Evolutionary conservation across 148 eudicot genomes (phyloP).

Genomic region (Rhododendron simsii): DNA sequence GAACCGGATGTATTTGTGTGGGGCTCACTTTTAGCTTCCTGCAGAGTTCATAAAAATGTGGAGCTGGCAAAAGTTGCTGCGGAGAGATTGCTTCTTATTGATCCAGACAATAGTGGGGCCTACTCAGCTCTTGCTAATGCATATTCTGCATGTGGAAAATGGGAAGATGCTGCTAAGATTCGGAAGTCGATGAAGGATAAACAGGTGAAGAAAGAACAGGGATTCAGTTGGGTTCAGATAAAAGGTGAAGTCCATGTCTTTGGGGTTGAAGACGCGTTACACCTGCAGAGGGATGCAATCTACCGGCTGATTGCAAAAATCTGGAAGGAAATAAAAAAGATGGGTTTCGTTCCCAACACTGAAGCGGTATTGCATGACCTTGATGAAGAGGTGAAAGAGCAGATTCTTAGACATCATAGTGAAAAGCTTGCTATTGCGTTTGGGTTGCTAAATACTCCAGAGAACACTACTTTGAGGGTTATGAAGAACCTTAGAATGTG

Average conservation of each 20-base stretch:
- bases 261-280: slow-evolving; percentile 32
- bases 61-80: slow-evolving; percentile 34
- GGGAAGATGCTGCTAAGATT: slow-evolving; percentile 35
- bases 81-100: slow-evolving; percentile 28
- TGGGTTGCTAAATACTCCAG: slow-evolving; percentile 9
- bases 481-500: slow-evolving; percentile 14
- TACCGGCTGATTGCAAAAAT: slow-evolving; percentile 6
- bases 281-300: slow-evolving; percentile 26
- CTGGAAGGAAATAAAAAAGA: slow-evolving; percentile 12
- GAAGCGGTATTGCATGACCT: slow-evolving; percentile 13
- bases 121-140: slow-evolving; percentile 39
- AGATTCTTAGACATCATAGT: slow-evolving; percentile 15
- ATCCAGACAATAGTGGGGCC: slow-evolving; percentile 38
- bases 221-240: slow-evolving; percentile 37
- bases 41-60: slow-evolving; percentile 30
- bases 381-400: slow-evolving; percentile 13
- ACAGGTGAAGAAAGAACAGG: slow-evolving; percentile 42
- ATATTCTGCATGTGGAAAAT: slow-evolving; percentile 35
- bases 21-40: slow-evolving; percentile 44
- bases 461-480: slow-evolving; percentile 11
- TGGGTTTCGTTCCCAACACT: slow-evolving; percentile 11
- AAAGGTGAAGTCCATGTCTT: slow-evolving; percentile 26
- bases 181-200: slow-evolving; percentile 39
- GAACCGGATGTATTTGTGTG: slow-evolving; percentile 36
- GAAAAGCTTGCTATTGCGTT: slow-evolving; percentile 12